Evolutionary conservation across 169 alveolate genomes (phyloP), one percentile per base, ranked within the genome.

Genomic region (Amoebophrya sp.): DNA sequence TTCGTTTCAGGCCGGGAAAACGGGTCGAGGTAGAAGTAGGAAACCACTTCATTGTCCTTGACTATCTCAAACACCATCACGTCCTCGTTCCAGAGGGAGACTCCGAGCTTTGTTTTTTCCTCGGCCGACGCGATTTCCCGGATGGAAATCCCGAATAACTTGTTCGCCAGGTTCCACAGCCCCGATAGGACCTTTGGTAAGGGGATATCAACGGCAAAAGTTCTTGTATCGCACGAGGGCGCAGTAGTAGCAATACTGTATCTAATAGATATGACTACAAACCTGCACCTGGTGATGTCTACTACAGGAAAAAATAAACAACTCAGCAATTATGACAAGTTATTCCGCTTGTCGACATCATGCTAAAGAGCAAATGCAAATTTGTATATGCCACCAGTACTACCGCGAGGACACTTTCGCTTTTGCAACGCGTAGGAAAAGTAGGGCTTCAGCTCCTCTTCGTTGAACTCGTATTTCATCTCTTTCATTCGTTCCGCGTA

Each of bases 21-120:
- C 32, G 55, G 38, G 55, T 88, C 90, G 33, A 88, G 90, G 90
- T 10, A 88, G 90, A 88, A 40, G 90, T 88, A 88, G 38, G 66
- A 32, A 3, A 39, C 90, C 7, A 23, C 40, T 7, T 33, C 38
- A 1, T 40, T 32, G 18, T 33, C 33, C 29, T 38, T 18, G 66
- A 0, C n/a, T 0, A 88, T 33, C 90, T 88, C 90, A 54, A 88
- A 88, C 23, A 39, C 33, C 40, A 0, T 38, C 66, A 88, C 90
- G 38, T 88, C 90, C 55, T 12, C 66, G 38, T 88, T 18, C 90
- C 90, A 88, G 39, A 38, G 0, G 29, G 33, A 10, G 38, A 33
- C 90, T 3, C 55, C 90, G 33, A 88, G 66, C 55, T 25, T 35
- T 25, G 40, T 0, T 0, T 3, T 18, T 2, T 3, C 40, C 40